Conservation (phyloP, 2,329 filamentous ascomycete species). For the Pyrenochaeta sp. region DNA sequence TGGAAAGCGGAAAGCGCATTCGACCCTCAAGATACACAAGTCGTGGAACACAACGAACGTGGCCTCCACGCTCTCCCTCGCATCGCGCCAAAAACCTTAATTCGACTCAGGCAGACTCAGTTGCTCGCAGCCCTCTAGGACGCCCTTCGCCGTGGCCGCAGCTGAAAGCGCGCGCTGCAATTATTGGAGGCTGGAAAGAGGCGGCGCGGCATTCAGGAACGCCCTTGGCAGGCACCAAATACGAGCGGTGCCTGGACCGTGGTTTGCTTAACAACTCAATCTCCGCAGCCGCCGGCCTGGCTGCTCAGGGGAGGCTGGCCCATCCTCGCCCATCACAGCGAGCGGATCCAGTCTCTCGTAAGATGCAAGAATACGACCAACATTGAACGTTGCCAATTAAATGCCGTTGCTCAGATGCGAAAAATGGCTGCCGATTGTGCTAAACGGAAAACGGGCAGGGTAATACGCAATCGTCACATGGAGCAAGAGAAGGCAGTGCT, state of each 20-base stretch:
- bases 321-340: background rate
- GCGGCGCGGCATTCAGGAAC: conserved; percentile 11
- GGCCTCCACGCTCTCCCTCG: background rate
- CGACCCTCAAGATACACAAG: background rate
- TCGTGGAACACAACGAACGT: background rate
- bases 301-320: background rate
- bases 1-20: background rate
- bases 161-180: background rate
- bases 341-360: background rate
- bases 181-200: conserved; percentile 5
- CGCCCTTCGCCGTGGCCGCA: background rate
- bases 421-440: background rate
- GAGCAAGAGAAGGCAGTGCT: conserved; percentile 1
- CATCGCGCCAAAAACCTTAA: conserved; percentile 6
- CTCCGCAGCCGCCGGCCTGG: conserved; percentile 8
- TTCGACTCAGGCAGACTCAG: conserved; percentile 4
- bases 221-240: conserved; percentile 7
- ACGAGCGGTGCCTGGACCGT: conserved; percentile 5
- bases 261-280: conserved; percentile 10
- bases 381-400: background rate
- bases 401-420: background rate
- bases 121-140: background rate
- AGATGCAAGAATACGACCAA: background rate
- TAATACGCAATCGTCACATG: background rate
- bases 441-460: background rate